phyloP scores from a whole-genome alignment of 441 rosid species.

The Gossypium davidsonii region DNA sequence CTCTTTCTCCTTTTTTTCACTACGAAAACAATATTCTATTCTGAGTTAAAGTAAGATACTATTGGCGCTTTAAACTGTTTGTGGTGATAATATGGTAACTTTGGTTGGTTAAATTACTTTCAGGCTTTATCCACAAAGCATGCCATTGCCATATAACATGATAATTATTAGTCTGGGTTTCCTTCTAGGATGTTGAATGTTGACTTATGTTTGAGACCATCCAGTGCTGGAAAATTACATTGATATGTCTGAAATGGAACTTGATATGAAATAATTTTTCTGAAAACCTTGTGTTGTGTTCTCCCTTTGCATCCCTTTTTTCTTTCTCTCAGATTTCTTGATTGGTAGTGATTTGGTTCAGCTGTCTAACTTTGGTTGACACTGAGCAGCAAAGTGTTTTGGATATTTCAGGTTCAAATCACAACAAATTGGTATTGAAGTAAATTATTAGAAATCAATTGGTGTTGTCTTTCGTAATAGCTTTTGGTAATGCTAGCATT shows the following conservation, averaged over 20 bases:
- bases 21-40: neutral
- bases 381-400: too few relatives aligned
- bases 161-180: neutral
- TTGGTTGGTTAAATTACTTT: conserved; percentile 4
- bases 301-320: too few relatives aligned
- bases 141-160: too few relatives aligned
- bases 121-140: neutral
- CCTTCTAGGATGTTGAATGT: conserved; percentile 4
- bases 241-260: neutral
- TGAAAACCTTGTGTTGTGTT: neutral
- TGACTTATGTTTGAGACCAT: neutral
- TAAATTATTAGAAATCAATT: too few relatives aligned
- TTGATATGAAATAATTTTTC: neutral
- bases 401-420: too few relatives aligned
- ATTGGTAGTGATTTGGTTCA: too few relatives aligned
- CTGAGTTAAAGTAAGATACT: neutral
- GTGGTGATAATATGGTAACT: neutral
- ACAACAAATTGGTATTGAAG: too few relatives aligned
- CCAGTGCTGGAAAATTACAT: neutral
- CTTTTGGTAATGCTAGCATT: too few relatives aligned
- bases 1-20: neutral
- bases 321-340: too few relatives aligned
- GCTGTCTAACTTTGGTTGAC: too few relatives aligned
- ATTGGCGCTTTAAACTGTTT: conserved; percentile 7
- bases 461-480: too few relatives aligned